Evolutionary conservation across 2,329 filamentous ascomycete genomes (phyloP).

Genomic region (Aspergillus latus): DNA sequence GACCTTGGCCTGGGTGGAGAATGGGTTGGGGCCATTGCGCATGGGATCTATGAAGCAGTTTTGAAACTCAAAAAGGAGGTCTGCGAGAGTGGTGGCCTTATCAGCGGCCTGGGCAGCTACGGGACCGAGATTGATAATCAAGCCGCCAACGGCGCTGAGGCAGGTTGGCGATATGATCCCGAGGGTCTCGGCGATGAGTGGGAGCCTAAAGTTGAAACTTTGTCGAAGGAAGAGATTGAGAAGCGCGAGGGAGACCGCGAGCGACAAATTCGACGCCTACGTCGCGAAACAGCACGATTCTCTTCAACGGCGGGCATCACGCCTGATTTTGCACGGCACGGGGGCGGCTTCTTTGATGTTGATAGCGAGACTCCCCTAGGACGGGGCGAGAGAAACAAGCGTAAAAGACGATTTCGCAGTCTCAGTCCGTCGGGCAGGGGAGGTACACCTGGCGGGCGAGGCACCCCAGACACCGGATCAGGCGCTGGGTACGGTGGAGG

Average conservation of each 20-base stretch:
- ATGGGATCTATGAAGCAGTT: slow-evolving; percentile 95
- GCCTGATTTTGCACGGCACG: slow-evolving; percentile 66
- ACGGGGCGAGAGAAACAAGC: slow-evolving; percentile 87
- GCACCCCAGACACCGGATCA: slow-evolving; percentile 69
- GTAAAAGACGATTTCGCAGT: slow-evolving; percentile 89
- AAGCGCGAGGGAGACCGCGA: slow-evolving; percentile 94
- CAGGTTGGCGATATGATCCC: slow-evolving; percentile 93
- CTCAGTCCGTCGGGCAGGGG: slow-evolving; percentile 74
- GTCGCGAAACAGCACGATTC: slow-evolving; percentile 89
- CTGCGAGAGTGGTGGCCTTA: slow-evolving; percentile 83
- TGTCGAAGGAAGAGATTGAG: slow-evolving; percentile 96
- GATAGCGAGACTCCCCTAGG: slow-evolving; percentile 78
- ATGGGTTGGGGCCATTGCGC: slow-evolving; percentile 91
- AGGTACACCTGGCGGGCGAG: slow-evolving; percentile 67
- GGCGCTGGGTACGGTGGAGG: slow-evolving; percentile 69
- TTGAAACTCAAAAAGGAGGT: slow-evolving; percentile 93
- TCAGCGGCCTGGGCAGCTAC: slow-evolving; percentile 69
- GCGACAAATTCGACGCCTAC: slow-evolving; percentile 78
- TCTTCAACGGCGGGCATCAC: slow-evolving; percentile 81
- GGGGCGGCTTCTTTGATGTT: slow-evolving; percentile 60
- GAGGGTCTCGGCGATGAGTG: slow-evolving; percentile 82
- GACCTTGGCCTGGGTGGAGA: slow-evolving; percentile 87
- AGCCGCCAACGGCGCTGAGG: slow-evolving; percentile 75
- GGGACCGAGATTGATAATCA: slow-evolving; percentile 81
- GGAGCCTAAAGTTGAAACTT: slow-evolving; percentile 76